Conservation (phyloP, 2,329 filamentous ascomycete genomes). For the Knoxdaviesia capensis region DNA sequence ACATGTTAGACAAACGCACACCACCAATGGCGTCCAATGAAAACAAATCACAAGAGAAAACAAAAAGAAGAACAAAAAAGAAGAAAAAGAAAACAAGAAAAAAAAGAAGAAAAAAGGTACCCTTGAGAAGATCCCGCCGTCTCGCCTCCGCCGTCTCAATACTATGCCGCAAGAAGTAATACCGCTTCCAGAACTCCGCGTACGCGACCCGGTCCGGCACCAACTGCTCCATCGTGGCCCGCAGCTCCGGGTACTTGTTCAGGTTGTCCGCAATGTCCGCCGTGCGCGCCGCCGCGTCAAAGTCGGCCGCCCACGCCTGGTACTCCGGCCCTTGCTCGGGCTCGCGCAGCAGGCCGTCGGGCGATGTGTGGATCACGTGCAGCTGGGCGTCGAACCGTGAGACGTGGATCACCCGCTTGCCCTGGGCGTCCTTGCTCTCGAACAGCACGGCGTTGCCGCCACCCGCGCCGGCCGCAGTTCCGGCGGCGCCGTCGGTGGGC, state of each 20-base stretch:
- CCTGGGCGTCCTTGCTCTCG: slow-evolving; percentile 77
- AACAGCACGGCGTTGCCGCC: slow-evolving; percentile 54
- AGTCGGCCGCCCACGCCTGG: slow-evolving; percentile 48
- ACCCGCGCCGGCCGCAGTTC: slow-evolving; percentile 12
- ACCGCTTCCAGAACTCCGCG: slow-evolving; percentile 75
- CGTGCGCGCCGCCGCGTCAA: slow-evolving; percentile 71
- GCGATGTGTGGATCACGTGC: slow-evolving; percentile 77
- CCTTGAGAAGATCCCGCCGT: slow-evolving; percentile 75
- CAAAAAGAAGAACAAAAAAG: background rate
- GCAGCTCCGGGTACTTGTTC: slow-evolving; percentile 68
- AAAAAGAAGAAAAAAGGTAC: slow-evolving; percentile 22
- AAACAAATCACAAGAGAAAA: slow-evolving; percentile 5
- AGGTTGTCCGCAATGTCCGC: slow-evolving; percentile 64
- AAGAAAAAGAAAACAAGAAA: background rate
- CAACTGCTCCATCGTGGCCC: slow-evolving; percentile 79
- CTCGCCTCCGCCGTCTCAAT: slow-evolving; percentile 85
- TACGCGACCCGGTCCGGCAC: slow-evolving; percentile 92
- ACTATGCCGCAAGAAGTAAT: slow-evolving; percentile 85
- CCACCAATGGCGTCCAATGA: slow-evolving; percentile 3
- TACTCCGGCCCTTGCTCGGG: slow-evolving; percentile 52
- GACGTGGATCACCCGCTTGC: slow-evolving; percentile 85
- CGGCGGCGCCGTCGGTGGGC: slow-evolving; percentile 31
- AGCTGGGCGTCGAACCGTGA: slow-evolving; percentile 90
- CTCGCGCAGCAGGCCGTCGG: slow-evolving; percentile 68
- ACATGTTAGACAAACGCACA: slow-evolving; percentile 2